Evolutionary conservation across 306 rosid species (phyloP).

Genomic region (Castanea mollissima): DNA sequence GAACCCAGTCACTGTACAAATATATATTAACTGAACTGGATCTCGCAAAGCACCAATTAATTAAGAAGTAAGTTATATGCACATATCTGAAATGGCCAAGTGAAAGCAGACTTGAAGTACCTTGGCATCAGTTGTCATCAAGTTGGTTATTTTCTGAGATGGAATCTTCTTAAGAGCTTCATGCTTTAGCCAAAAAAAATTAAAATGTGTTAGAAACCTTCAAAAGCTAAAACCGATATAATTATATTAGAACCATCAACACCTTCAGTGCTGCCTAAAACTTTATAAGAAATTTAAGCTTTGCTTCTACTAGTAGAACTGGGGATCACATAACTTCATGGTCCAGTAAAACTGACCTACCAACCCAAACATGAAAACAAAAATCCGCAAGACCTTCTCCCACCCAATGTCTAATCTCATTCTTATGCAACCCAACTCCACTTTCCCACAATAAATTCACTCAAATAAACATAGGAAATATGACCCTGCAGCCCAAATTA

Average conservation of each 20-base stretch:
- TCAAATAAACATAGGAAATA: background rate
- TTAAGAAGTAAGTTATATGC: too few relatives aligned
- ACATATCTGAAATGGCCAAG: too few relatives aligned
- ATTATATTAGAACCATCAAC: slow-evolving; percentile 12
- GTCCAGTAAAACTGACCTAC: background rate
- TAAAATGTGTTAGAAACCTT: slow-evolving; percentile 90
- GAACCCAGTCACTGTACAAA: too few relatives aligned
- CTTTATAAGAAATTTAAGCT: background rate
- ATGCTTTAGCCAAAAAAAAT: slow-evolving; percentile 83
- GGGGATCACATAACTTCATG: background rate
- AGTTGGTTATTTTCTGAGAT: slow-evolving; percentile 85
- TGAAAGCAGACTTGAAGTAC: too few relatives aligned
- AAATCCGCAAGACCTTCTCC: background rate
- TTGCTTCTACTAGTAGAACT: background rate
- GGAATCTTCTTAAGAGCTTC: slow-evolving; percentile 86
- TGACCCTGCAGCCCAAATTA: background rate
- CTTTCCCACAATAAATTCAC: background rate
- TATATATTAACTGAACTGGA: too few relatives aligned
- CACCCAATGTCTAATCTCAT: background rate
- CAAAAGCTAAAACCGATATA: slow-evolving; percentile 10
- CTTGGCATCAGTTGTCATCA: slow-evolving; percentile 52
- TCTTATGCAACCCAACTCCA: background rate
- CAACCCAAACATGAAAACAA: background rate
- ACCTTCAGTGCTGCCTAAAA: slow-evolving; percentile 17
- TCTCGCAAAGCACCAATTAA: too few relatives aligned